These are phyloP conservation scores for Tulasnella sp. DNA, from an alignment of 768 basidiomycete species.

Conservation along the genomic window DNA sequence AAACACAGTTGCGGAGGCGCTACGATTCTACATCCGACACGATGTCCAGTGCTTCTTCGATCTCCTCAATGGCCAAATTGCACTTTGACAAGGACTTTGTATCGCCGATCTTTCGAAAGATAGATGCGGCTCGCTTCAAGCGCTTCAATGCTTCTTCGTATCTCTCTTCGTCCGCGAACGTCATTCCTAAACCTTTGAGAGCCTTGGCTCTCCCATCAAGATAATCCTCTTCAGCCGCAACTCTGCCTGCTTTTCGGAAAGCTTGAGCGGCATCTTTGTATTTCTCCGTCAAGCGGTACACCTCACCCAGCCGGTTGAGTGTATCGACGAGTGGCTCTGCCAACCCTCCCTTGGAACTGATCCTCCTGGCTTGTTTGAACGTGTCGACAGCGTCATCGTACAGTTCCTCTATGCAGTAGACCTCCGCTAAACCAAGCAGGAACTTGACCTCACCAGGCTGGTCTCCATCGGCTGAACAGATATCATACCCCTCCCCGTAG, in stretches of 20 bases:
- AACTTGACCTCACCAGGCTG: neutral
- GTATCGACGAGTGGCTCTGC: neutral
- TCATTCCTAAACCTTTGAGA: neutral
- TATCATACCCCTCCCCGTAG: neutral
- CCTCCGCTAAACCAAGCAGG: neutral
- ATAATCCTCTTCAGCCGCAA: neutral
- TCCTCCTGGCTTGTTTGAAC: neutral
- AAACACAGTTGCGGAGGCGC: neutral
- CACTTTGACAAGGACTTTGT: neutral
- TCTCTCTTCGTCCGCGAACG: neutral
- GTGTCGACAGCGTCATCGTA: neutral
- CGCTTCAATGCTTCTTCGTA: neutral
- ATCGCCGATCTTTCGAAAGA: neutral
- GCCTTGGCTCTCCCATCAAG: neutral
- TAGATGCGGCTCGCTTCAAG: neutral
- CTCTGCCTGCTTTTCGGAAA: neutral
- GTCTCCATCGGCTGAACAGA: neutral
- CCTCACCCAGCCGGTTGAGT: neutral
- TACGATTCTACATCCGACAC: neutral
- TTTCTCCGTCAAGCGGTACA: neutral
- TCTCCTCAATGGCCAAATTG: neutral
- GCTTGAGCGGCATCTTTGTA: neutral
- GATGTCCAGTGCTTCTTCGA: neutral
- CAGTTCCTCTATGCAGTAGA: neutral
- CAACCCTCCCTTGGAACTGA: neutral